Percentiles rank a stretch among this genome's conserved stretches.
Evolutionary conservation across 306 rosid genomes (phyloP).

Genomic region (Glycine tomentella): DNA sequence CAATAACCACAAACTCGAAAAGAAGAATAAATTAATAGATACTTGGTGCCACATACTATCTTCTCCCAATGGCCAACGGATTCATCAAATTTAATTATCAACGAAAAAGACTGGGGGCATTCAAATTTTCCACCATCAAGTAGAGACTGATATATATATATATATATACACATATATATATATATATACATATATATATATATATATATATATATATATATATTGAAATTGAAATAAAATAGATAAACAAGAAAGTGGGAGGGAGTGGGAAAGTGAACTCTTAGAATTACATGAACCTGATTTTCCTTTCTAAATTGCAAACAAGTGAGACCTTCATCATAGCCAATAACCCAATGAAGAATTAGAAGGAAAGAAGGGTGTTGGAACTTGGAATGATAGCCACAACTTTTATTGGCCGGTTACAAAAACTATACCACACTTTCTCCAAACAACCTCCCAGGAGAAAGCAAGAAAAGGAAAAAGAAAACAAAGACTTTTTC

Average conservation of each 20-base stretch:
- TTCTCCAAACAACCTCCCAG: conserved; percentile 53
- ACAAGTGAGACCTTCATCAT: conserved; percentile 48
- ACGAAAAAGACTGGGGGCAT: not conserved
- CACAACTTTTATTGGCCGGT: conserved; percentile 62
- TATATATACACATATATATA: not conserved
- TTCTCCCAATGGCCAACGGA: conserved; percentile 1
- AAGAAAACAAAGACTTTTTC: conserved; percentile 58
- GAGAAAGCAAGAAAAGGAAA: conserved; percentile 55
- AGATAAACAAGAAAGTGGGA: conserved; percentile 38
- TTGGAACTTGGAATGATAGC: conserved; percentile 46
- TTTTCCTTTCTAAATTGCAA: conserved; percentile 45
- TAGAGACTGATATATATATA: not conserved
- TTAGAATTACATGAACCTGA: conserved; percentile 42
- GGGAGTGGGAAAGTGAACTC: conserved; percentile 33
- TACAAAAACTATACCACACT: conserved; percentile 60
- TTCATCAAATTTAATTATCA: conserved; percentile 15
- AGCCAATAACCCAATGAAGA: conserved; percentile 43
- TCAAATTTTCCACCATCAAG: conserved; percentile 11
- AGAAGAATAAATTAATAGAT: not conserved
- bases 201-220: not conserved
- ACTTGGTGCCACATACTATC: not conserved
- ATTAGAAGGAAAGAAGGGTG: conserved; percentile 32
- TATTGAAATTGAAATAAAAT: conserved; percentile 21
- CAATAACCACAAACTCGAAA: conserved; percentile 30
- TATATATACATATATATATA: not conserved